Base-by-base conservation (phyloP, 1,284 basidiomycete species). In the Cryptococcus jaspeensis region DNA sequence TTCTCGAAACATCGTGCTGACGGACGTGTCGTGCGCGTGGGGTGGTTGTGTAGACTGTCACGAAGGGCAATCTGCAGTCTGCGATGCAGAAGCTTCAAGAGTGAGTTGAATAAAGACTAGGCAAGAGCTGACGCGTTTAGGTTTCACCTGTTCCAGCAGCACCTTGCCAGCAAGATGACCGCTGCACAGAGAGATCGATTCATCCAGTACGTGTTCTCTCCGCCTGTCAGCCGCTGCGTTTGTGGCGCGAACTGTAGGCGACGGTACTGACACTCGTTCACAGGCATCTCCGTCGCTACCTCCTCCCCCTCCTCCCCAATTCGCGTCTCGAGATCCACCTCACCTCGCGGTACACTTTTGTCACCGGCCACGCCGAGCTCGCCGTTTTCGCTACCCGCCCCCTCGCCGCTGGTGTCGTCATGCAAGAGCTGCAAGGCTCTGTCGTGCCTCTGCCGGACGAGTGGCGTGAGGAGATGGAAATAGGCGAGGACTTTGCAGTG, bases 271-370 rank as follows among this genome's bases (percentile, higher is more conserved):
- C 28, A 11, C 18, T 16, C n/a, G 36, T 58, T 16, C 47, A 1
- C 25, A 73, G 73, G 18, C 76, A 77, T 56, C 55, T 78, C 2
- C 64, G 66, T 8, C 64, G 74, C 5, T 78, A 78, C 44, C 62
- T 76, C 13, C 50, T 70, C 13, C 61, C 71, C 12, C 69, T 72
- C 32, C 46, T 42, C 9, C 75, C 75, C 3, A 59, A 59, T 0
- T 76, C 74, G 0, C 66, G 75, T 7, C 51, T 78, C 41, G 76
- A 78, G 40, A 72, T 78, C 16, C 65, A 71, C 43, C 65, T 67
- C 1, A 78, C 76, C 0, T 58, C 67, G 18, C 64, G 75, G 9
- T 78, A 78, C 55, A 60, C 66, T 1, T 58, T 63, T 43, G 64
- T 74, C 13, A 72, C 72, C 7, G 67, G 70, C 1, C 75, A 76